Base-by-base conservation (phyloP, 805 yeast species). In the Kazachstania viticola region DNA sequence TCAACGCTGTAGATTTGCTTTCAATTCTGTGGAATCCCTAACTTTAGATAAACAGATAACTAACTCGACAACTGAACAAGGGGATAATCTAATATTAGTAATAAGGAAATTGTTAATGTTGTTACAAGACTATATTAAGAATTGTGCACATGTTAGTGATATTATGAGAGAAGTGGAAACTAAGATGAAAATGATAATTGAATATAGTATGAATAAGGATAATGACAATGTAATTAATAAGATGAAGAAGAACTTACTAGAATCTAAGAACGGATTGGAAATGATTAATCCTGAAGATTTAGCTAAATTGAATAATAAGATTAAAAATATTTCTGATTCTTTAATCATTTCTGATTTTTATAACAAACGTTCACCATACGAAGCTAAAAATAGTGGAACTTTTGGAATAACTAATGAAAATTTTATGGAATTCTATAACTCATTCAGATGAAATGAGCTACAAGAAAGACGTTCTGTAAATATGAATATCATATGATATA, bases 251-350 rank as follows among this genome's bases (percentile, higher is more conserved):
- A 18, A 28, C 16, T 9, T 32, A 11, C 13, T 24, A 9, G 28
- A 34, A 22, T 11, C 29, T 1, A 30, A 29, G 7, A 46, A 45
- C 27, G 38, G 40, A 5, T 51, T 49, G 28, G 42, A 40, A 26
- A 32, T 30, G n/a, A 34, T 48, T 9, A 41, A 40, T 21, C 28
- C 36, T 4, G 24, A 37, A 3, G 32, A 23, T 9, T 28, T 48
- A 11, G 21, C 34, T 6, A 45, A 45, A 29, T 36, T 36, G 11
- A 41, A 40, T 12, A 32, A 32, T 3, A 51, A 46, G 27, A 31
- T 52, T 15, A 42, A 40, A n/a, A 44, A 28, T 9, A 49, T 52
- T 9, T 52, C 57, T 21, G 56, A 50, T 29, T 52, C 57, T 6
- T 34, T 52, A 17, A 52, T 52, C 13, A 50, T 46, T 32, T 31